phyloP scores from a whole-genome alignment of 2,329 filamentous ascomycete genomes.

The Aspergillus pseudonomiae region DNA sequence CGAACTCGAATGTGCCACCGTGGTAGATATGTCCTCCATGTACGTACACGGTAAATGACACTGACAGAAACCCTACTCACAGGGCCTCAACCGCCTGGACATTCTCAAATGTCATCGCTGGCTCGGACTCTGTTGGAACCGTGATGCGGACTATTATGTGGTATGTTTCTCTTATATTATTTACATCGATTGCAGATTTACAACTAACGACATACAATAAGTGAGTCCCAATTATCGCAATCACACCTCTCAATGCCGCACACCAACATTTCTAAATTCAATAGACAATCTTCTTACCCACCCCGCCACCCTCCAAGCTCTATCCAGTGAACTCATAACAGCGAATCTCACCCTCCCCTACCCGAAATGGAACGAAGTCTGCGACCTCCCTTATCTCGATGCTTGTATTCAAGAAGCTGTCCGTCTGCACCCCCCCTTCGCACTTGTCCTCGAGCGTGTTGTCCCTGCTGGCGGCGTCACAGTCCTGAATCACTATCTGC shows the following conservation, averaged over 20 bases:
- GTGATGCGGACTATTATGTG: slow-evolving; percentile 32
- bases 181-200: no score
- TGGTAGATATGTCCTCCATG: not conserved
- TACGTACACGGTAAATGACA: not conserved
- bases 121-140: slow-evolving; percentile 33
- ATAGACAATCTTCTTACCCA: slow-evolving; percentile 29
- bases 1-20: not conserved
- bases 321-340: no score
- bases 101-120: slow-evolving; percentile 36
- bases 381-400: slow-evolving; percentile 49
- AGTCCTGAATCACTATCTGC: slow-evolving; percentile 11
- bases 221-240: no score
- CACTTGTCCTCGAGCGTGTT: slow-evolving; percentile 22
- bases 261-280: no score
- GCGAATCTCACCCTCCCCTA: not conserved
- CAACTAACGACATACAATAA: no score
- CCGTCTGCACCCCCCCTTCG: slow-evolving; percentile 42
- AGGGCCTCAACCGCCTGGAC: slow-evolving; percentile 34
- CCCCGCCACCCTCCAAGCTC: slow-evolving; percentile 6
- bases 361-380: slow-evolving; percentile 16
- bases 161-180: no score
- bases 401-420: slow-evolving; percentile 55
- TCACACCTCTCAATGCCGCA: no score
- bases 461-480: slow-evolving; percentile 9
- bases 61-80: not conserved